phyloP scores from a whole-genome alignment of 2,329 filamentous ascomycete genomes.

The Knufia petricola region DNA sequence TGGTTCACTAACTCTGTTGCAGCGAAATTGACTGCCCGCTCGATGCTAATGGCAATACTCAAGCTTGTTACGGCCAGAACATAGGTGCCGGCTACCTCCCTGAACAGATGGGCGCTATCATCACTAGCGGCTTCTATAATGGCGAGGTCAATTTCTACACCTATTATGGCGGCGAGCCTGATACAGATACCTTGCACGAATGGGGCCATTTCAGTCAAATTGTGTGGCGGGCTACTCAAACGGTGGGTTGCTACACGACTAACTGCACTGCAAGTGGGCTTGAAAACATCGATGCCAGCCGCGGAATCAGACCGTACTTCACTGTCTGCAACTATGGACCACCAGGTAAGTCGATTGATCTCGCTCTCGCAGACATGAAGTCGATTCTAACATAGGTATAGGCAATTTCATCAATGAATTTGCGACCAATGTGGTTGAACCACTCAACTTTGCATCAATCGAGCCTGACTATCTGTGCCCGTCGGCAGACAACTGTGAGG shows the following conservation, averaged over 20 bases:
- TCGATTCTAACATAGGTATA: conserved; percentile 3
- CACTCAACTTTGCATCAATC: conserved; percentile 12
- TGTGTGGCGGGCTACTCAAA: conserved; percentile 54
- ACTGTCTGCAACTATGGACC: conserved; percentile 83
- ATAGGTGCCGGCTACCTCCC: conserved; percentile 57
- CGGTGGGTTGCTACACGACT: conserved; percentile 41
- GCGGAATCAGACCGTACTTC: conserved; percentile 48
- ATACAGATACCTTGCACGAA: conserved; percentile 49
- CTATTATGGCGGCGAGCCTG: conserved; percentile 53
- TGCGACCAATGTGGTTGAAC: conserved; percentile 11
- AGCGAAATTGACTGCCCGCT: conserved; percentile 39
- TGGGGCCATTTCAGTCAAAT: conserved; percentile 72
- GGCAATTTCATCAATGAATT: conserved; percentile 14
- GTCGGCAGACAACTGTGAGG: conserved; percentile 2
- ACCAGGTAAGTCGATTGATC: conserved; percentile 50
- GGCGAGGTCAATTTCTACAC: conserved; percentile 54
- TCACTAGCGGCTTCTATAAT: conserved; percentile 83
- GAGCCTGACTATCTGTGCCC: conserved; percentile 10
- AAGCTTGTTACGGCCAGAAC: conserved; percentile 76
- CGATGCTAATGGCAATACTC: conserved; percentile 21
- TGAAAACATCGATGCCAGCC: conserved; percentile 29
- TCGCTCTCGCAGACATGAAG: not conserved
- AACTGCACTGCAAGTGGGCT: conserved; percentile 33
- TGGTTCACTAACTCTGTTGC: conserved; percentile 6
- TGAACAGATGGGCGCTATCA: conserved; percentile 48